Percentiles rank a stretch among this genome's conserved stretches.
phyloP scores from a whole-genome alignment of 495 filamentous ascomycete species.

The Cercophora samala region DNA sequence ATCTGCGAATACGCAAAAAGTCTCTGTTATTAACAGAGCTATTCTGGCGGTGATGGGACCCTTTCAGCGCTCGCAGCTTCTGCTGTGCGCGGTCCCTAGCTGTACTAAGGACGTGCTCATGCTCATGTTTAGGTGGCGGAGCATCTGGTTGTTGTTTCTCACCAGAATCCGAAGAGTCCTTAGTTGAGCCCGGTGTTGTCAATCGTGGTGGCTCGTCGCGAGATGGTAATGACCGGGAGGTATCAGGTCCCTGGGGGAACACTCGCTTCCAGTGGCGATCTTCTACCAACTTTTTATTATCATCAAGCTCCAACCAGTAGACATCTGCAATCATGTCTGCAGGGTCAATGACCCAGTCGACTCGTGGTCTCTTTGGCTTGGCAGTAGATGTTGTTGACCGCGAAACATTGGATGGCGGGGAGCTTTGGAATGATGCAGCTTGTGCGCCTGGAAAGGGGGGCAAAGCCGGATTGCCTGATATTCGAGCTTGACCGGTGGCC shows the following conservation, averaged over 20 bases:
- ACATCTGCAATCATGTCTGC: constrained; percentile 80
- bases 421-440: constrained; percentile 30
- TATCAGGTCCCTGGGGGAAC: constrained; percentile 48
- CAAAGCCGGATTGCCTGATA: constrained; percentile 51
- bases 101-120: constrained; percentile 33
- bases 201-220: constrained; percentile 20
- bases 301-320: constrained; percentile 75
- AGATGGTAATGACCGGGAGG: constrained; percentile 22
- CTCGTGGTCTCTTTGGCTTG: constrained; percentile 60
- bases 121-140: constrained; percentile 24
- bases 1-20: constrained; percentile 37
- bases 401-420: constrained; percentile 32
- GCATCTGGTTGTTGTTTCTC: constrained; percentile 21
- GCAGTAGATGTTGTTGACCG: constrained; percentile 28
- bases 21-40: constrained; percentile 41
- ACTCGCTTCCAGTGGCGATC: constrained; percentile 68
- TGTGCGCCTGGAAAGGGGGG: constrained; percentile 53
- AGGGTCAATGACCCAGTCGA: constrained; percentile 77
- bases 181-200: constrained; percentile 27
- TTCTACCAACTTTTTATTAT: constrained; percentile 72
- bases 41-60: constrained; percentile 45
- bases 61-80: constrained; percentile 48
- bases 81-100: constrained; percentile 47
- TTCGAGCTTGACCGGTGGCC: constrained; percentile 33
- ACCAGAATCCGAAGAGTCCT: constrained; percentile 19